Evolutionary conservation across 2,329 filamentous ascomycete species (phyloP).

Genomic region (Decorospora gaudefroyi): DNA sequence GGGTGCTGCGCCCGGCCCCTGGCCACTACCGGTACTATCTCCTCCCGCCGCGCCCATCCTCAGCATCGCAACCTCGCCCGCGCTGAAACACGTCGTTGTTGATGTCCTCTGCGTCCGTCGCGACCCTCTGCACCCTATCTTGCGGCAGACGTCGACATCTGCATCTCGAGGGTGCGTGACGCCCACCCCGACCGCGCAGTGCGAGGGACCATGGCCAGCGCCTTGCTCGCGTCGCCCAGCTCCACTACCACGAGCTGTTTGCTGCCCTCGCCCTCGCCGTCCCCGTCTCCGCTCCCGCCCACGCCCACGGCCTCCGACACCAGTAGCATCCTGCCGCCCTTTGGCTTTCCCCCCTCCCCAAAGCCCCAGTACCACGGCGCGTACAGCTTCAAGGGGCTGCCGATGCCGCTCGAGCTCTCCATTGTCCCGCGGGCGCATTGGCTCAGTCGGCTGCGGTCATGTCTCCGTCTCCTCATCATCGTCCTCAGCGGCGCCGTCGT

Average conservation of each 20-base stretch:
- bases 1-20: too few species aligned
- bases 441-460: conserved; percentile 44
- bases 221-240: conserved; percentile 22
- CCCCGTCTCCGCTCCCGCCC: conserved; percentile 21
- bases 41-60: conserved; percentile 12
- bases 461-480: conserved; percentile 45
- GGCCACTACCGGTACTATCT: too few species aligned
- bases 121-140: conserved; percentile 4
- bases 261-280: conserved; percentile 11
- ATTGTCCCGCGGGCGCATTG: conserved; percentile 39
- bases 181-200: conserved; percentile 15
- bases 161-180: conserved; percentile 12
- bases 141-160: conserved; percentile 10
- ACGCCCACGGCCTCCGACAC: too few species aligned
- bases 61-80: too few species aligned
- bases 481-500: conserved; percentile 45
- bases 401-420: conserved; percentile 39
- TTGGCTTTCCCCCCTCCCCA: conserved; percentile 24
- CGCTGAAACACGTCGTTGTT: too few species aligned
- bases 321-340: conserved; percentile 25
- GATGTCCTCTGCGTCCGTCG: conserved; percentile 9
- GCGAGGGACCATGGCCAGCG: conserved; percentile 28
- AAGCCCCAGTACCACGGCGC: conserved; percentile 27
- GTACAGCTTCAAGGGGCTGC: conserved; percentile 18
- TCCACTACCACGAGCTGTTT: conserved; percentile 24